Evolutionary conservation across 352 stramenopile species (phyloP).

Genomic region (Ophiocytium majus): DNA sequence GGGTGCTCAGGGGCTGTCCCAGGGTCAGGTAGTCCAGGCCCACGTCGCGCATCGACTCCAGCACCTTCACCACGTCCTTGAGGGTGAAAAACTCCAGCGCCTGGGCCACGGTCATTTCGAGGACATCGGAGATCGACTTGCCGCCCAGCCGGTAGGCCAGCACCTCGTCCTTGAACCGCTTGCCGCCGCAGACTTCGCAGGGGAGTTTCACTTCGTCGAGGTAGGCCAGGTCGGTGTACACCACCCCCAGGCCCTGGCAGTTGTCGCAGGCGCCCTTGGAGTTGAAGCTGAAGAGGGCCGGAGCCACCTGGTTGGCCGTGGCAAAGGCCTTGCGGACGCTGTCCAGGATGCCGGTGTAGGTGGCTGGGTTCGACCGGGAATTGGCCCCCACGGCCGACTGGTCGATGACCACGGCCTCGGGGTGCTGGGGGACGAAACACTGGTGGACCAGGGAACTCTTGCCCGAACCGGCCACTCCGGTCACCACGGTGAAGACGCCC

Average conservation of each 20-base stretch:
- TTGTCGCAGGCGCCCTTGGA: background rate
- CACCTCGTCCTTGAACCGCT: background rate
- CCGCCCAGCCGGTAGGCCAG: background rate
- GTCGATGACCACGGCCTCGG: background rate
- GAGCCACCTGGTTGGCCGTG: background rate
- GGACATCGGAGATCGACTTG: background rate
- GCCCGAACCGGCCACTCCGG: background rate
- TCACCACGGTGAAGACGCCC: background rate
- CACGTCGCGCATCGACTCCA: background rate
- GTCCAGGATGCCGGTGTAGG: conserved; percentile 4
- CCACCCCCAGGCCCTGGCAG: background rate
- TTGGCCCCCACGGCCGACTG: background rate
- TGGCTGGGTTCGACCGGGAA: conserved; percentile 5
- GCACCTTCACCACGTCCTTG: background rate
- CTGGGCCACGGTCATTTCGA: background rate
- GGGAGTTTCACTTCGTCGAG: background rate
- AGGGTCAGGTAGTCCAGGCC: background rate
- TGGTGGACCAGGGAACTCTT: background rate
- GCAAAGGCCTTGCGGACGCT: background rate
- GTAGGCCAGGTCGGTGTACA: background rate
- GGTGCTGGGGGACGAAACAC: background rate
- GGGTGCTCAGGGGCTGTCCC: background rate
- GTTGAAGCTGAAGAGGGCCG: conserved; percentile 1
- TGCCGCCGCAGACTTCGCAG: background rate
- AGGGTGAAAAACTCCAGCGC: conserved; percentile 8